A percentile compares a stretch with the other conserved stretches of the same genome.
phyloP scores from a whole-genome alignment of 2,329 filamentous ascomycete genomes.

The Plectosphaerella plurivora region DNA sequence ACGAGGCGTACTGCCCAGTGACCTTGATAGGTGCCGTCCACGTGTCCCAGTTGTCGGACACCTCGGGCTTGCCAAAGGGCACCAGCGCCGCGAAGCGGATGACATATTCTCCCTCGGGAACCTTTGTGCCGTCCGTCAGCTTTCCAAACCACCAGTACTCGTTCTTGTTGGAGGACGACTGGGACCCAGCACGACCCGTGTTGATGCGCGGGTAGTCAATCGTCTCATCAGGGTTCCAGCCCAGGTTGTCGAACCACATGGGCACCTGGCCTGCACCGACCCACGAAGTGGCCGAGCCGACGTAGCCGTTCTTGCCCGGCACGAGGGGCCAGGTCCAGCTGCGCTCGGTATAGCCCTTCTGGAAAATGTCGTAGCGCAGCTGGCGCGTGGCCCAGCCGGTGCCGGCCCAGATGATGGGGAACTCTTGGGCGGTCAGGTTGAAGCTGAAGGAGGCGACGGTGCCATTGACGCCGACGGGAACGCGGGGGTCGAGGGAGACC shows the following conservation, averaged over 20 bases:
- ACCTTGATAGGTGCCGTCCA: background rate
- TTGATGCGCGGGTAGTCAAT: background rate
- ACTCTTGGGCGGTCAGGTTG: conserved; percentile 15
- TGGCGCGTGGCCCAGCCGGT: conserved; percentile 11
- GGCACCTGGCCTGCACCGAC: conserved; percentile 4
- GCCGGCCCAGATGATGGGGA: conserved; percentile 13
- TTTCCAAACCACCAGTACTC: conserved; percentile 12
- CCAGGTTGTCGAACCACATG: conserved; percentile 1
- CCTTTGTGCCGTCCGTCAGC: conserved; percentile 8
- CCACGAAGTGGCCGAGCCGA: conserved; percentile 13
- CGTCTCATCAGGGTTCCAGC: conserved; percentile 3
- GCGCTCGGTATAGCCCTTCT: conserved; percentile 19
- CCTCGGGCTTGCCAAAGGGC: conserved; percentile 16
- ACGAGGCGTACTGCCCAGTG: background rate
- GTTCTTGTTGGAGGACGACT: background rate
- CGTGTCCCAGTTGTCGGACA: conserved; percentile 17
- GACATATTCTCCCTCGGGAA: conserved; percentile 8
- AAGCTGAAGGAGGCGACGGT: conserved; percentile 8
- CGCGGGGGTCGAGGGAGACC: conserved; percentile 3
- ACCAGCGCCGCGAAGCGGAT: conserved; percentile 19
- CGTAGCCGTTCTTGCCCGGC: conserved; percentile 20
- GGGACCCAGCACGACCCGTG: background rate
- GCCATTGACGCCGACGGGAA: conserved; percentile 5
- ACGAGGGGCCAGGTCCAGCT: conserved; percentile 20
- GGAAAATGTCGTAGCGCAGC: conserved; percentile 16